Evolutionary conservation across 306 rosid genomes (phyloP), one percentile per base, ranked within the genome.

Genomic region (Benincasa hispida): DNA sequence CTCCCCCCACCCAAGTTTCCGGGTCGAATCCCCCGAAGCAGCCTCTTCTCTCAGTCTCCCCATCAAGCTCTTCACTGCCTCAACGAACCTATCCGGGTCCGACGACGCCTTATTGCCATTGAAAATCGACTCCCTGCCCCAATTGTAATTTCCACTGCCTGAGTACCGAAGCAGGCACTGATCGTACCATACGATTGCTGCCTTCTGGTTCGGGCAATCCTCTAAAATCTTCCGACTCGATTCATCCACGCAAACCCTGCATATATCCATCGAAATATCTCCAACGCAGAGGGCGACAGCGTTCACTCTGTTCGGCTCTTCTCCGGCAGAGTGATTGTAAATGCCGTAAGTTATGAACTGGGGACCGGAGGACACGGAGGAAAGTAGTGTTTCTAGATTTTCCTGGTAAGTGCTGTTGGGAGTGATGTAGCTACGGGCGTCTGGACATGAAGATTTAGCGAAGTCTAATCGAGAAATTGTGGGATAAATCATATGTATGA

Each of bases 231-330:
- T 5, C 37, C 34, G 10, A 1, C 55, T 22, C 0, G 85, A 19
- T 5, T 11, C 14, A 3, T 72, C 72, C 30, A 84, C 22, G 19
- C 85, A 81, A 70, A 22, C 18, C 0, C 55, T 77, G 45, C 85
- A 84, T 0, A 0, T 0, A 0, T 21, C 54, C 8, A 18, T 14
- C 1, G 21, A 3, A 47, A n/a, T 4, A 25, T 48, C 79, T 60
- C 80, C 85, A 4, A 80, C 34, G 24, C 87, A 84, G 10, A 84
- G 80, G 5, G 73, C 87, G 47, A 81, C 60, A 13, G 72, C 76
- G 51, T 75, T 59, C 2, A 75, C 80, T 59, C 75, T 32, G 76
- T 78, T 10, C 10, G 82, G 51, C n/a, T 8, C 73, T 15, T 78
- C 78, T 6, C 85, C 85, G 56, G 24, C 17, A 3, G 69, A 21